Evolutionary conservation across 2,329 filamentous ascomycete species (phyloP).

Genomic region (Epichloe uncinata): DNA sequence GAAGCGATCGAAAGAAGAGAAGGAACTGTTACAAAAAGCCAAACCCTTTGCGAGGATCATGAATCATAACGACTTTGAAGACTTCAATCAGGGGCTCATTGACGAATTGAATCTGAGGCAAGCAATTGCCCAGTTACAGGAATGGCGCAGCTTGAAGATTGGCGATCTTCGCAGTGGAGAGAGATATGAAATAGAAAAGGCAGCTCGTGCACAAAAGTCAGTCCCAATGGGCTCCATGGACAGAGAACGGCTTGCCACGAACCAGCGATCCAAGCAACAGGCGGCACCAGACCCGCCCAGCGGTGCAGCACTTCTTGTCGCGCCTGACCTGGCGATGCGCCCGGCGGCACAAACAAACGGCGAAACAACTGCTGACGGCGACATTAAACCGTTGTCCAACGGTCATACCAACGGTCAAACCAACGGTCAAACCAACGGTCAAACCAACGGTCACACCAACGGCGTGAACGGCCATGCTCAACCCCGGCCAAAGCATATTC

Average conservation of each 20-base stretch:
- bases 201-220: conserved; percentile 54
- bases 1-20: conserved; percentile 90
- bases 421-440: conserved; percentile 14
- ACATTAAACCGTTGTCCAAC: conserved; percentile 11
- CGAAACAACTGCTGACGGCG: conserved; percentile 36
- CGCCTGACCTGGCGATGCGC: conserved; percentile 61
- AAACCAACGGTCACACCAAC: conserved; percentile 8
- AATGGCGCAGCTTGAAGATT: conserved; percentile 80
- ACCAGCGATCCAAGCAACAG: conserved; percentile 54
- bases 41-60: conserved; percentile 97
- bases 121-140: conserved; percentile 81
- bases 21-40: conserved; percentile 78
- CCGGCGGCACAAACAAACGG: conserved; percentile 23
- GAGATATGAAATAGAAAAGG: conserved; percentile 86
- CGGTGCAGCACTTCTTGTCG: conserved; percentile 63
- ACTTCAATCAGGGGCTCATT: conserved; percentile 69
- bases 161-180: conserved; percentile 75
- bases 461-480: conserved; percentile 21
- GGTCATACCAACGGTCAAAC: too few species aligned
- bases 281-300: conserved; percentile 57
- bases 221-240: conserved; percentile 72
- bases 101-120: conserved; percentile 86
- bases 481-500: conserved; percentile 36
- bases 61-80: conserved; percentile 83
- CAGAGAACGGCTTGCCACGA: conserved; percentile 59